phyloP scores from a whole-genome alignment of 768 basidiomycete genomes.

The Cystobasidium tubakii region DNA sequence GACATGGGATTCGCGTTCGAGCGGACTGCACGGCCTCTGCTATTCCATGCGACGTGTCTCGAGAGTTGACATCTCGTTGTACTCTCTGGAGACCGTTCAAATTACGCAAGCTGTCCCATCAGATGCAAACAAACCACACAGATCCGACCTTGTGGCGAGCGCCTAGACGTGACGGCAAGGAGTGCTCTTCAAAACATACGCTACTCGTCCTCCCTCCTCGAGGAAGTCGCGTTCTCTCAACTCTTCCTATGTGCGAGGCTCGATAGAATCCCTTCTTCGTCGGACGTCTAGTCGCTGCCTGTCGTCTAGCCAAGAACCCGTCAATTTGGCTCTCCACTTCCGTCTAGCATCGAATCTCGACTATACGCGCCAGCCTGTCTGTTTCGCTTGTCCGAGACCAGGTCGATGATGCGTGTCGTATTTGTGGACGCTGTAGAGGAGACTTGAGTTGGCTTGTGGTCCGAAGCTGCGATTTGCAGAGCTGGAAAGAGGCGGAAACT shows the following conservation, averaged over 20 bases:
- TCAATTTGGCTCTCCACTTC: constrained; percentile 1
- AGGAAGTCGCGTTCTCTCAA: neutral
- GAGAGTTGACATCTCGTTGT: neutral
- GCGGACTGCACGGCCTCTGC: too few relatives aligned
- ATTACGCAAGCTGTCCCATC: neutral
- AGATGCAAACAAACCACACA: neutral
- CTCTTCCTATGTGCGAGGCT: neutral
- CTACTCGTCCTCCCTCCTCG: neutral
- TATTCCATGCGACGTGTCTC: neutral
- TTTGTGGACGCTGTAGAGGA: neutral
- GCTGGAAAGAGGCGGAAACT: constrained; percentile 7
- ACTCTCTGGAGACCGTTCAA: neutral
- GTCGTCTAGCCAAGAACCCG: neutral
- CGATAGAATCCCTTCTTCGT: neutral
- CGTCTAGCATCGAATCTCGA: neutral
- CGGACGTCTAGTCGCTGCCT: neutral
- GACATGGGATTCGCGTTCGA: too few relatives aligned
- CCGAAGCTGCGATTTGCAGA: neutral
- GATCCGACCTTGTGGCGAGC: constrained; percentile 1
- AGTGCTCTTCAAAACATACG: neutral
- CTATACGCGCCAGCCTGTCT: neutral
- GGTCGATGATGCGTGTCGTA: neutral
- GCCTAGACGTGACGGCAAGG: neutral
- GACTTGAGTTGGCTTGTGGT: neutral
- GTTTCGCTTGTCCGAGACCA: neutral